Evolutionary conservation across 1,139 yeast species (phyloP).

Genomic region (Tardiomyces blankii): DNA sequence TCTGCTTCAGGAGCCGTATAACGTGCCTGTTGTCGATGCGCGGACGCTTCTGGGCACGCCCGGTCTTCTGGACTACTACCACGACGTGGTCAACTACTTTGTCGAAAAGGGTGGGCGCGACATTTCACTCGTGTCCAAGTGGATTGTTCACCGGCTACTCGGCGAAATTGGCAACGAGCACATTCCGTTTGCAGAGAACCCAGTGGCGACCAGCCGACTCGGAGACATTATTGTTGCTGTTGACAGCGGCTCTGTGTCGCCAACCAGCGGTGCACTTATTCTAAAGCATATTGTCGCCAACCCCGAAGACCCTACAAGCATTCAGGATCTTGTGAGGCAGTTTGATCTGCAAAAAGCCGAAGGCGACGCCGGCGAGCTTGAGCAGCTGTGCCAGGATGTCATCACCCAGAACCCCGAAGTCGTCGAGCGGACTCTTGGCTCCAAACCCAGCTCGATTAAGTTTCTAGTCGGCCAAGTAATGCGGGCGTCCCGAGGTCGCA

Average conservation of each 20-base stretch:
- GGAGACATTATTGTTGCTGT: constrained; percentile 35
- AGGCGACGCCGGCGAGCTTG: constrained; percentile 28
- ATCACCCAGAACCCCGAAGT: constrained; percentile 43
- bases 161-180: constrained; percentile 55
- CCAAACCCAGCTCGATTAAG: constrained; percentile 51
- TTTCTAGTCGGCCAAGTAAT: constrained; percentile 78
- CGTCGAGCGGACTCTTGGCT: constrained; percentile 49
- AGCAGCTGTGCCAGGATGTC: constrained; percentile 41
- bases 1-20: constrained; percentile 41
- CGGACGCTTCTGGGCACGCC: constrained; percentile 43
- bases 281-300: constrained; percentile 41
- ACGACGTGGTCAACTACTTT: constrained; percentile 29
- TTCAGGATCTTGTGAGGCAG: constrained; percentile 40
- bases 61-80: constrained; percentile 41
- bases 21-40: constrained; percentile 63
- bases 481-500: constrained; percentile 21
- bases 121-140: constrained; percentile 44
- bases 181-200: constrained; percentile 23
- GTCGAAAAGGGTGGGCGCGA: constrained; percentile 11
- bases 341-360: constrained; percentile 36
- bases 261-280: constrained; percentile 55
- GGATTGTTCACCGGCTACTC: constrained; percentile 74
- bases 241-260: constrained; percentile 31
- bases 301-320: constrained; percentile 12
- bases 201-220: constrained; percentile 19